Evolutionary conservation across 2,329 filamentous ascomycete species (phyloP).

Genomic region (Aspergillus aculeatus): DNA sequence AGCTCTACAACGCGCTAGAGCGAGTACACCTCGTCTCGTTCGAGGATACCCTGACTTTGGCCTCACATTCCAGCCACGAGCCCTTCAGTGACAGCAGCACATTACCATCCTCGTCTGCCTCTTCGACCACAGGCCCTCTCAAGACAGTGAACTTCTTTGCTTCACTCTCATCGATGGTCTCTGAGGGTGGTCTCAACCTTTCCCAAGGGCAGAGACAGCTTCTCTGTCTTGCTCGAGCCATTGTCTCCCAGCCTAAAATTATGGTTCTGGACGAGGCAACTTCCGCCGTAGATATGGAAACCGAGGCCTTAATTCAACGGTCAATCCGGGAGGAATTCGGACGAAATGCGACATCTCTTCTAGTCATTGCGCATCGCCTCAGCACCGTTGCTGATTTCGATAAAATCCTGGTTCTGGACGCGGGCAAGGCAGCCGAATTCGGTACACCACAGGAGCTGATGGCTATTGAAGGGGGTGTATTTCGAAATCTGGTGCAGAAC

Average conservation of each 20-base stretch:
- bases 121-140: background rate
- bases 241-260: constrained; percentile 69
- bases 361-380: constrained; percentile 57
- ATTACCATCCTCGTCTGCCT: constrained; percentile 7
- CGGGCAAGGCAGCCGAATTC: constrained; percentile 67
- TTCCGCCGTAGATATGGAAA: constrained; percentile 73
- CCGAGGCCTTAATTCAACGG: constrained; percentile 71
- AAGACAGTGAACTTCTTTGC: constrained; percentile 52
- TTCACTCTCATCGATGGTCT: constrained; percentile 62
- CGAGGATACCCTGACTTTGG: constrained; percentile 36
- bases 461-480: constrained; percentile 51
- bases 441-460: constrained; percentile 64
- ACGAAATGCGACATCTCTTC: constrained; percentile 58
- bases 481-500: constrained; percentile 55
- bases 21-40: constrained; percentile 66
- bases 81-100: constrained; percentile 14
- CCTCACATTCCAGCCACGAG: constrained; percentile 11
- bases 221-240: constrained; percentile 39
- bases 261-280: constrained; percentile 82
- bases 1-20: constrained; percentile 66
- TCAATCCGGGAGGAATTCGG: constrained; percentile 69
- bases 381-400: constrained; percentile 73
- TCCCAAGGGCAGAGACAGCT: constrained; percentile 32
- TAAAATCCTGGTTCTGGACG: constrained; percentile 68
- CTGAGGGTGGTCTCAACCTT: constrained; percentile 68